Evolutionary conservation across 2,329 filamentous ascomycete species (phyloP), one percentile per base, ranked within the genome.

Genomic region (Ophiocordyceps unilateralis): DNA sequence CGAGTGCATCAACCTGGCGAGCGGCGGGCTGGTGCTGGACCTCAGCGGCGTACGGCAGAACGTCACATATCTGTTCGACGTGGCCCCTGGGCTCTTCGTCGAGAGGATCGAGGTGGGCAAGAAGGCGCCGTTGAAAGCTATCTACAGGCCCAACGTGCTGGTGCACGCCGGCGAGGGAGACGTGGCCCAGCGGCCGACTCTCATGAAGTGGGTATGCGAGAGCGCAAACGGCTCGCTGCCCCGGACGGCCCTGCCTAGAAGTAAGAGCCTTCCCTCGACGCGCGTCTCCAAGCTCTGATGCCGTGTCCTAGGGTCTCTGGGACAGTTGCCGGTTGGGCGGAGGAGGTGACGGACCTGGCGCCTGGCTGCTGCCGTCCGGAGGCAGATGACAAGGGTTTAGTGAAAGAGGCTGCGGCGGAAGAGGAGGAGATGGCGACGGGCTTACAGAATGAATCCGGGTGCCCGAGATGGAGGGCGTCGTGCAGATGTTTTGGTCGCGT

Each of bases 71-170:
- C 42, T 62, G 14, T 62, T 62, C 43, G 60, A 62, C 30, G 48
- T 62, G 37, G 57, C 58, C 6, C 60, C 60, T 0, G 60, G 60
- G 1, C 46, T 62, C 32, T 62, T 62, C 41, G 58, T 62, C 7
- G 60, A 62, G 43, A 54, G 57, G 41, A 44, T 62, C 7, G 54
- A 60, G 6, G 50, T 48, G 2, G 58, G 57, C 20, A 59, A 53
- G 48, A 62, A 59, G 45, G 47, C 50, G 36, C 47, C 49, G 7
- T 42, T 55, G 23, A 61, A 55, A 48, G 51, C 58, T n/a, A 53
- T 62, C 19, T 55, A 50, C 42, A 54, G 53, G 24, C 60, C 60
- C 12, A 58, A 47, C 15, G 60, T 62, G 10, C 50, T 62, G 20
- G 51, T 62, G 12, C 52, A 55, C 44, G 52, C 53, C 36, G 48